These are phyloP conservation scores for Rhizopus microsporus DNA, from an alignment of 371 early-diverging fungal genomes.

Conservation along the genomic window DNA sequence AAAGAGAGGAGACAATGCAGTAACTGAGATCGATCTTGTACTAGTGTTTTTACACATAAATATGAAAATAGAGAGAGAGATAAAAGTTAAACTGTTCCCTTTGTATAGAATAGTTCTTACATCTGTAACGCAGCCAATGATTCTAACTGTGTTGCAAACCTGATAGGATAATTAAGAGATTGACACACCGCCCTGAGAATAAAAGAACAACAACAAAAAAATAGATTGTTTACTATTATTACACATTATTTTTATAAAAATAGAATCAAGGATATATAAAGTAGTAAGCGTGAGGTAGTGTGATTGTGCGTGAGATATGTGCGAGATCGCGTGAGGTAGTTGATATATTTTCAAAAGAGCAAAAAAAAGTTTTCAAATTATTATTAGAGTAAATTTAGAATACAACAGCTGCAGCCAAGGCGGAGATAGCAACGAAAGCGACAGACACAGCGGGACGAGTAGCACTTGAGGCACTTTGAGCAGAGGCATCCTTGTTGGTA, in stretches of 20 bases:
- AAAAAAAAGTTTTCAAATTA: not conserved
- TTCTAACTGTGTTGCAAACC: no score
- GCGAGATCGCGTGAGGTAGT: conserved; percentile 3
- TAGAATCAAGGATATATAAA: not conserved
- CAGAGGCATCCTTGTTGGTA: conserved; percentile 7
- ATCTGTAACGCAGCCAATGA: no score
- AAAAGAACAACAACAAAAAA: not conserved
- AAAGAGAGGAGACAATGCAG: no score
- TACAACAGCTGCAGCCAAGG: conserved; percentile 13
- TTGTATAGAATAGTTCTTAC: no score
- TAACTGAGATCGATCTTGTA: no score
- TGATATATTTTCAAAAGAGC: not conserved
- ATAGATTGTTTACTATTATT: not conserved
- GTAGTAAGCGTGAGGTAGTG: no score
- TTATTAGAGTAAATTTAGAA: not conserved
- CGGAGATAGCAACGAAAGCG: conserved; percentile 19
- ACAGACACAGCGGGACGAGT: conserved; percentile 8
- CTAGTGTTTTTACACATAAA: no score
- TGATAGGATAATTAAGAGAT: no score
- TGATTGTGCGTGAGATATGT: not conserved
- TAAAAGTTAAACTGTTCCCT: no score
- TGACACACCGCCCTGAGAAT: not conserved
- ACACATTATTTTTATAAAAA: not conserved
- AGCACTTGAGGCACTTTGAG: conserved; percentile 16
- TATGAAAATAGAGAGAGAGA: no score